Evolutionary conservation across 768 basidiomycete genomes (phyloP), one percentile per base, ranked within the genome.

Genomic region (Mycena amicta): DNA sequence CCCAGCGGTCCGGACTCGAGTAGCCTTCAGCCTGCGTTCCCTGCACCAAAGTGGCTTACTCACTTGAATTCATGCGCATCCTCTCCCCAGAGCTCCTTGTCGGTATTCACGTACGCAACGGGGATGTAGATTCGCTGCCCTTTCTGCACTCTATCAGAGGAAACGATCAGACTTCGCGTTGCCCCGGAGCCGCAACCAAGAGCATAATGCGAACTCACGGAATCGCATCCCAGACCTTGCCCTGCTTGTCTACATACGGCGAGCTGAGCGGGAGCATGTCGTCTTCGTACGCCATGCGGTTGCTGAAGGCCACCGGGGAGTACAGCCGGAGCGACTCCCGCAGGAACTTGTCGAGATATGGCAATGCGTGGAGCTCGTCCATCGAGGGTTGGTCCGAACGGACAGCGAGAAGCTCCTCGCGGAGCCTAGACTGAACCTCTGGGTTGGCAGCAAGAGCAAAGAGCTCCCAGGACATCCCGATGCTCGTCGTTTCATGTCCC

Each of bases 1-100:
- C 53, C 80, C 81, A 82, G 0, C 80, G 72, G 52, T 82, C 80
- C 0, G 80, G 80, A 40, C 78, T 80, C n/a, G n/a, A n/a, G n/a
- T n/a, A n/a, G n/a, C n/a, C n/a, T n/a, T n/a, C n/a, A n/a, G n/a
- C n/a, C n/a, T n/a, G n/a, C n/a, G n/a, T 52, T 20, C 20, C 26
- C 39, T 5, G 4, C n/a, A 13, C 3, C 15, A 52, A 11, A 2
- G 25, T 5, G 26, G 0, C 8, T 4, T 18, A 33, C 70, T 50
- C 28, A 77, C 70, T 60, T 67, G 67, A 71, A 74, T 37, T 68
- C 66, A n/a, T 49, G 31, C 12, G 71, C 71, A 46, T 74, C 72
- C 8, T 61, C 54, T 3, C 72, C 72, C 66, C 70, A 53, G 5
- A 53, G 40, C n/a, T 40, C 39, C 27, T 53, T 41, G 2, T 60